Evolutionary conservation across 192 early-diverging fungal genomes (phyloP), one percentile per base, ranked within the genome.

Genomic region (Cetraspora pellucida): DNA sequence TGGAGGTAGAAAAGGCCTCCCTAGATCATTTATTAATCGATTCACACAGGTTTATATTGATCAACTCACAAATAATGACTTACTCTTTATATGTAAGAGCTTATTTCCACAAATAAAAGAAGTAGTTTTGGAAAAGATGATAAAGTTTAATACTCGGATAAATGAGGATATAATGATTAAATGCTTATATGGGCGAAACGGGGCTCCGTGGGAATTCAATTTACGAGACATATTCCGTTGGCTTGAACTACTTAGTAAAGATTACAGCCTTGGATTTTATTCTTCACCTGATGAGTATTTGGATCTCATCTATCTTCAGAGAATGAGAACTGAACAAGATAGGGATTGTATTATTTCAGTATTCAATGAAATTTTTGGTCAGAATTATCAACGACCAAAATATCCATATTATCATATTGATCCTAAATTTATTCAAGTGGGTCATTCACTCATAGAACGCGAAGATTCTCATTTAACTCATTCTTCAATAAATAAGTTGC

Each of bases 141-240:
- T 92, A 31, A 83, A 90, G 31, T 98, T 98, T 81, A 98, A 97
- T 81, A 86, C 87, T 70, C 83, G 85, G 10, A 93, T 99, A 90
- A 95, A 95, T 78, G 82, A 91, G 54, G 91, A 92, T 68, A 95
- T 93, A 0, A 95, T 95, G 91, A 87, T 87, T 57, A 84, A 87
- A 59, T 88, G 93, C 25, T 75, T 78, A 58, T 97, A 96, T 87
- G 86, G 83, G 25, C 82, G 88, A 3, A 82, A 85, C 2, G 97
- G 97, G 13, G 83, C 88, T 17, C 97, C 97, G 2, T 99, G 97
- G 97, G 97, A 99, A 77, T 99, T 98, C 81, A 99, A 99, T 77
- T 80, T 99, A 77, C 93, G 97, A n/a, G 97, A 99, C 85, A 92
- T 97, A 30, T 89, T 94, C 81, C 90, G 97, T 37, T 97, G 97